phyloP scores from a whole-genome alignment of 164 flowering plant species.

The Chimonanthus praecox region DNA sequence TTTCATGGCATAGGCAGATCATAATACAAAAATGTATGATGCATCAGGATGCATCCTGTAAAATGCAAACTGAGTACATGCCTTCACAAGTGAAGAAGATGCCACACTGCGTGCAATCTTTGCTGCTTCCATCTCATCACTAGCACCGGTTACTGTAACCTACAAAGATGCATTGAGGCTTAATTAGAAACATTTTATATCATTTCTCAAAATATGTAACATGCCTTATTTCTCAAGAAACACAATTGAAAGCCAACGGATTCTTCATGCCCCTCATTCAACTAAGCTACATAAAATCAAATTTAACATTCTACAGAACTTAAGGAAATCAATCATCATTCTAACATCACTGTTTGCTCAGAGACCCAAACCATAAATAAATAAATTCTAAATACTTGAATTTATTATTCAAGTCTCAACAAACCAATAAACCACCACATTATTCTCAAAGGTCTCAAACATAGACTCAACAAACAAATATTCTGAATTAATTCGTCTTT shows the following conservation, averaged over 20 bases:
- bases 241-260: too few relatives aligned
- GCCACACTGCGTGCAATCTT: constrained; percentile 94
- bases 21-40: background rate
- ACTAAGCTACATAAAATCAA: too few relatives aligned
- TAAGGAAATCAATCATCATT: background rate
- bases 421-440: too few relatives aligned
- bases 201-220: background rate
- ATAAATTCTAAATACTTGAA: too few relatives aligned
- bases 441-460: too few relatives aligned
- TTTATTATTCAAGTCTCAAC: too few relatives aligned
- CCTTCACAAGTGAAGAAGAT: constrained; percentile 88
- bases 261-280: too few relatives aligned
- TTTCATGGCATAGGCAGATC: background rate
- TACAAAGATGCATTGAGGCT: constrained; percentile 16
- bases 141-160: constrained; percentile 81
- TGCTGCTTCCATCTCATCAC: constrained; percentile 75
- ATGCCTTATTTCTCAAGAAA: too few relatives aligned
- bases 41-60: too few relatives aligned
- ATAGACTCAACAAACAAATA: too few relatives aligned
- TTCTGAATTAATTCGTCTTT: too few relatives aligned
- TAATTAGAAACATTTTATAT: constrained; percentile 3
- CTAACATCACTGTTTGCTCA: background rate
- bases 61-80: constrained; percentile 7
- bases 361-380: background rate
- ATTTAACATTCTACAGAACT: too few relatives aligned